Percentiles rank a stretch among this genome's conserved stretches.
Conservation (phyloP, 2,329 filamentous ascomycete species). For the Alternaria sp. region DNA sequence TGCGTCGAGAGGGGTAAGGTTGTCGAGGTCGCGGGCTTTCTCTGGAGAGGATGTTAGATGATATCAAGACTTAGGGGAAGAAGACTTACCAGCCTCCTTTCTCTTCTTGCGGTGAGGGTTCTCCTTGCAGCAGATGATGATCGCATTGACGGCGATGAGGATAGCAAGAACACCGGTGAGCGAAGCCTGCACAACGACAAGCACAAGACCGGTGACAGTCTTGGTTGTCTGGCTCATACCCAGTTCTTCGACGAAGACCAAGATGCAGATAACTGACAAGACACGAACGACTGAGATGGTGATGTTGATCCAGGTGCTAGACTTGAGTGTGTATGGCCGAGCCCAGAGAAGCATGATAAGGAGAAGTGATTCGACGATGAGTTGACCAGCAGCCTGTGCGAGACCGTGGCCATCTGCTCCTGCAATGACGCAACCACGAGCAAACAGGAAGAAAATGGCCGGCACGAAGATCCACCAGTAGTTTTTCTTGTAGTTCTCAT, state of each 20-base stretch:
- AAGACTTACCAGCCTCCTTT: constrained; percentile 83
- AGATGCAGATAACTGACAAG: constrained; percentile 84
- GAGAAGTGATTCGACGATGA: constrained; percentile 83
- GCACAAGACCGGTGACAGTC: constrained; percentile 89
- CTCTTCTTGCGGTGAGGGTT: constrained; percentile 90
- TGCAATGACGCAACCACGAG: constrained; percentile 85
- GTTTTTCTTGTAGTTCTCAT: constrained; percentile 90
- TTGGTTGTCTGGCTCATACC: constrained; percentile 90
- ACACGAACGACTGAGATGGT: constrained; percentile 88
- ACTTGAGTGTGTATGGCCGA: constrained; percentile 85
- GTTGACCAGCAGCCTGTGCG: constrained; percentile 78
- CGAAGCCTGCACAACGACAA: constrained; percentile 89
- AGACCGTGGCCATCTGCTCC: constrained; percentile 86
- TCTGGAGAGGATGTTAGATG: constrained; percentile 61
- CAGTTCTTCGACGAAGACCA: constrained; percentile 93
- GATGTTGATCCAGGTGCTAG: constrained; percentile 92
- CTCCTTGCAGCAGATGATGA: constrained; percentile 81
- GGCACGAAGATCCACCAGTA: constrained; percentile 99
- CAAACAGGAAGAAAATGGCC: constrained; percentile 86
- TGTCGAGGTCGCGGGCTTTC: constrained; percentile 80
- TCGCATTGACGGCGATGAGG: constrained; percentile 86
- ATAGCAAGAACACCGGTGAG: constrained; percentile 85
- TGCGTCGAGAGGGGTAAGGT: constrained; percentile 84
- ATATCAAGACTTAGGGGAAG: constrained; percentile 3
- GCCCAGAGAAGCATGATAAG: constrained; percentile 81